Conservation (phyloP, 2,329 filamentous ascomycete genomes). For the Akanthomyces muscarius region DNA sequence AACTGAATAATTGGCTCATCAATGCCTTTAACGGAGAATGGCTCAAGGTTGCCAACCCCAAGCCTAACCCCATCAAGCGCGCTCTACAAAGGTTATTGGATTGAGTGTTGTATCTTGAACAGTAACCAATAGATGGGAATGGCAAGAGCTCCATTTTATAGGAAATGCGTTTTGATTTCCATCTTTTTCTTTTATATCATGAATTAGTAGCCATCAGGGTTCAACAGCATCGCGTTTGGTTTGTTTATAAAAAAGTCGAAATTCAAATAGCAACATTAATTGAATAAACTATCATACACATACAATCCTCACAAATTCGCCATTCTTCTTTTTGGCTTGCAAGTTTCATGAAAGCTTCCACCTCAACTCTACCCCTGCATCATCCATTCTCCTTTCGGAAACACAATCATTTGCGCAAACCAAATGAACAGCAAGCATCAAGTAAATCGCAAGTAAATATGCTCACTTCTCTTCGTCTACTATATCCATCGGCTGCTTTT, state of each 20-base stretch:
- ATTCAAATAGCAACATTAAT: conserved; percentile 18
- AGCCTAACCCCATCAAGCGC: conserved; percentile 37
- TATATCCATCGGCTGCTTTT: not conserved
- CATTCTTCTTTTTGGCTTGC: not conserved
- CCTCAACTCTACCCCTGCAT: not conserved
- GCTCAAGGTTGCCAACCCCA: conserved; percentile 56
- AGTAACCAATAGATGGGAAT: not conserved
- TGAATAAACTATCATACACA: conserved; percentile 19
- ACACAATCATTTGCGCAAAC: not conserved
- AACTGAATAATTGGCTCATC: conserved; percentile 83
- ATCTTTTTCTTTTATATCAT: not conserved
- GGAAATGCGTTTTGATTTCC: not conserved
- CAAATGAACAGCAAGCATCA: not conserved
- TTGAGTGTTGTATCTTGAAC: not conserved
- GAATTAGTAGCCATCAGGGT: not conserved
- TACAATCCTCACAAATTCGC: conserved; percentile 8
- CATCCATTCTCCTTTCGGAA: not conserved
- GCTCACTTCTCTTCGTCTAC: conserved; percentile 7
- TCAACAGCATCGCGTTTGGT: not conserved
- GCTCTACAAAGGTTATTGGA: not conserved
- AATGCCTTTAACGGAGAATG: conserved; percentile 98
- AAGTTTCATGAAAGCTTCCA: conserved; percentile 14
- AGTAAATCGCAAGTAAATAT: conserved; percentile 5
- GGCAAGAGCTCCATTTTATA: not conserved
- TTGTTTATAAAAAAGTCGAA: conserved; percentile 4